Evolutionary conservation across 495 filamentous ascomycete species (phyloP).

Genomic region (Daldinia vernicosa): DNA sequence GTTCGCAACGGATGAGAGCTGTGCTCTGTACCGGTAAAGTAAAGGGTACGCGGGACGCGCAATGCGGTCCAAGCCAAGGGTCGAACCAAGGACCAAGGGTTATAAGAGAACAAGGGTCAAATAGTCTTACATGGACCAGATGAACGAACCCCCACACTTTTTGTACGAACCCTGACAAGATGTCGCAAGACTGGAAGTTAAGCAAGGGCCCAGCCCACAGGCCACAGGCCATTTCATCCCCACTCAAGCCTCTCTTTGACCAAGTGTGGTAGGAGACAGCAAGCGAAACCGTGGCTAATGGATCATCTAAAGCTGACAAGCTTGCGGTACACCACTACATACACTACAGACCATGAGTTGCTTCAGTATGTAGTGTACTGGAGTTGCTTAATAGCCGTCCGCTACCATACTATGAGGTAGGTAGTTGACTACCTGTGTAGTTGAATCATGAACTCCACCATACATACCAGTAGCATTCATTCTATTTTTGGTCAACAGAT

Average conservation of each 20-base stretch:
- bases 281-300: constrained; percentile 5
- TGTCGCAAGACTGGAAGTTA: constrained; percentile 28
- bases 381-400: background rate
- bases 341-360: background rate
- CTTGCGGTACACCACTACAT: constrained; percentile 6
- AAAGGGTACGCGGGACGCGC: constrained; percentile 37
- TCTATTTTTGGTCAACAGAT: constrained; percentile 25
- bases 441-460: constrained; percentile 8
- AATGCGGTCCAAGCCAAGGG: constrained; percentile 26
- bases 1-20: constrained; percentile 32
- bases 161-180: constrained; percentile 33
- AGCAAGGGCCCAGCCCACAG: constrained; percentile 35
- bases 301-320: constrained; percentile 28
- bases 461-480: background rate
- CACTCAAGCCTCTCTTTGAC: constrained; percentile 32
- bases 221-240: constrained; percentile 31
- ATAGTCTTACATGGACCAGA: constrained; percentile 34
- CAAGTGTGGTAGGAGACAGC: background rate
- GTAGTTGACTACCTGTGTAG: background rate
- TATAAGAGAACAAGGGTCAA: constrained; percentile 15
- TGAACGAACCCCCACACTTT: constrained; percentile 43
- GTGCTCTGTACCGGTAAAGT: constrained; percentile 33
- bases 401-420: background rate
- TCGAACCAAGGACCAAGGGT: constrained; percentile 17
- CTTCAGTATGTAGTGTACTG: no score